phyloP scores from a whole-genome alignment of 1,284 basidiomycete genomes.

The Papiliotrema terrestris region DNA sequence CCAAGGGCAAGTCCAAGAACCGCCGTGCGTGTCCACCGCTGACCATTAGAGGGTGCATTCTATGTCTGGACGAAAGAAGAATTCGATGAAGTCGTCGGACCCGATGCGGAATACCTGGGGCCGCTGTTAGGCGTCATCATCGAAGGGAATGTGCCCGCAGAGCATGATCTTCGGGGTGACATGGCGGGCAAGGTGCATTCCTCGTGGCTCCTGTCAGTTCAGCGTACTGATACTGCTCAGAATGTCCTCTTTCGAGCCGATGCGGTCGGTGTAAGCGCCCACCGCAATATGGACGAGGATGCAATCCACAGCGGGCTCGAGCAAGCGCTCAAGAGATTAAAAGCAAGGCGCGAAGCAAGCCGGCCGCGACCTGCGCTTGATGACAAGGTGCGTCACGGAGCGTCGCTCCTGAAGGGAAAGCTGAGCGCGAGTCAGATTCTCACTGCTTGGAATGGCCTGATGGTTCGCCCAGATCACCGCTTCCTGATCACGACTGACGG shows the following conservation, averaged over 20 bases:
- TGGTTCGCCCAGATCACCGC: slow-evolving; percentile 36
- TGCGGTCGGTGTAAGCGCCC: slow-evolving; percentile 15
- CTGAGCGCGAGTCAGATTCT: slow-evolving; percentile 32
- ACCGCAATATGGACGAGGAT: too few species aligned
- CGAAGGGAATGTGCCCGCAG: slow-evolving; percentile 51
- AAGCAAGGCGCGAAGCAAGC: slow-evolving; percentile 43
- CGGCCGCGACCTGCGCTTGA: slow-evolving; percentile 52
- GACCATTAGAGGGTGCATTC: slow-evolving; percentile 50
- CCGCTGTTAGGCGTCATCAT: slow-evolving; percentile 48
- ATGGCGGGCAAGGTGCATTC: slow-evolving; percentile 38
- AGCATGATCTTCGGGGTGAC: slow-evolving; percentile 51
- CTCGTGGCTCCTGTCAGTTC: not conserved
- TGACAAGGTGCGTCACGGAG: too few species aligned
- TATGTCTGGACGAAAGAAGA: slow-evolving; percentile 51
- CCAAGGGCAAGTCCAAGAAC: too few species aligned
- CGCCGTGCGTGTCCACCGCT: not conserved
- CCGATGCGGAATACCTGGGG: slow-evolving; percentile 40
- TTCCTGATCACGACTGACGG: not conserved
- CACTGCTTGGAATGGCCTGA: slow-evolving; percentile 54
- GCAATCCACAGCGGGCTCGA: too few species aligned
- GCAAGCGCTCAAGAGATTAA: slow-evolving; percentile 32
- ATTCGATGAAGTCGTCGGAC: slow-evolving; percentile 46
- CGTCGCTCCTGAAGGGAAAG: too few species aligned
- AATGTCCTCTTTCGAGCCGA: slow-evolving; percentile 34
- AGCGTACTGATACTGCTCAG: slow-evolving; percentile 14